These are phyloP conservation scores for Calocera cornea DNA, from an alignment of 768 basidiomycete genomes.

Conservation along the genomic window DNA sequence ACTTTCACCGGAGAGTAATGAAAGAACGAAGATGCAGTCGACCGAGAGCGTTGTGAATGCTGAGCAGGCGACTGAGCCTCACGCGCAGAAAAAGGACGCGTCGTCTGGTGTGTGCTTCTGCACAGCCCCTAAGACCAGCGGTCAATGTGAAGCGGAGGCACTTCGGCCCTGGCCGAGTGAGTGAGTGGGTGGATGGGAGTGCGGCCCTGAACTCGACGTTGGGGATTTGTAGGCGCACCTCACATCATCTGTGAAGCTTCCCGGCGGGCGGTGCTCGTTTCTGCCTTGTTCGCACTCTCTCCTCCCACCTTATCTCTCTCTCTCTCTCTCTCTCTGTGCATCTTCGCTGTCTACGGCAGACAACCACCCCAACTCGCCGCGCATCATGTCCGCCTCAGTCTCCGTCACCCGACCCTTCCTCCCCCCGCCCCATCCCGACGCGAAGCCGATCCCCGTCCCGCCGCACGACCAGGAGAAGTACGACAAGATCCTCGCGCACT, in stretches of 20 bases:
- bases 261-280: neutral
- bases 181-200: too few species aligned
- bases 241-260: neutral
- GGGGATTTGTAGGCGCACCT: neutral
- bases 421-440: neutral
- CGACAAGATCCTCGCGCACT: neutral
- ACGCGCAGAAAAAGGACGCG: conserved; percentile 5
- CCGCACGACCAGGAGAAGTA: neutral
- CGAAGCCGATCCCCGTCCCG: neutral
- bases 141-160: neutral
- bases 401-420: neutral
- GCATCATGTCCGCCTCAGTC: neutral
- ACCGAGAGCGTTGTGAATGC: too few species aligned
- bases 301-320: neutral
- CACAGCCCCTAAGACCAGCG: neutral
- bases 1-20: neutral
- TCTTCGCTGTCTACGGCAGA: neutral
- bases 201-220: neutral
- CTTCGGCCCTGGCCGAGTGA: neutral
- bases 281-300: neutral
- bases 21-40: neutral
- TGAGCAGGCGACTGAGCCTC: neutral
- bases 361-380: neutral
- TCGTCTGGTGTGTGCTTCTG: neutral
- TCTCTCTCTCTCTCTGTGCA: neutral